Evolutionary conservation across 768 basidiomycete genomes (phyloP), one percentile per base, ranked within the genome.

Genomic region (Auriscalpium microsporum): DNA sequence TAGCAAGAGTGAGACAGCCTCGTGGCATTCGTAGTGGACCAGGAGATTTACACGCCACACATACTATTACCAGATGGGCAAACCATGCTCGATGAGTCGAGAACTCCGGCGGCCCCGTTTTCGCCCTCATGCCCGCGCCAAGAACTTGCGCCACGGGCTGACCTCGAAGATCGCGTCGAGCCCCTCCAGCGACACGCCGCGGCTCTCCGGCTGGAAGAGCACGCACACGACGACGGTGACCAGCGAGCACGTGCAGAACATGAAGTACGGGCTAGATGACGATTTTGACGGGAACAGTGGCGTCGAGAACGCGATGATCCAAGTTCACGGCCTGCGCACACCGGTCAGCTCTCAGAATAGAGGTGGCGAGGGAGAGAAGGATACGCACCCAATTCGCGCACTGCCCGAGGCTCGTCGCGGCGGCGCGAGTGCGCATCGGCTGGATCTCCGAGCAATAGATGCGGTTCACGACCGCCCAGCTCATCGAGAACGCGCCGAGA

Each of bases 271-370:
- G 1, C 75, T 77, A 1, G 72, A 78, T 6, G 71, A 68, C 8
- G 74, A 76, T 45, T 67, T 63, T 3, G 68, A 64, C 48, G 78
- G 71, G 67, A 78, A 79, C 35, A 79, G 71, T 67, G 78, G 78
- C 36, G 75, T 74, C 19, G 76, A 69, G 62, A 76, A 67, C 13
- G 77, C 75, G 55, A 78, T 71, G 38, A 66, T 51, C 58, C 71
- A 77, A 77, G 65, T 77, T 77, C 17, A 77, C 65, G 42, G 64
- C 62, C 69, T 16, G n/a, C 28, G 28, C 28, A 4, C 28, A 4
- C 28, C 28, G 7, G 5, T 28, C 28, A 23, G 14, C 34, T 1
- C 16, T 3, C 10, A 58, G 54, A 62, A 62, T 42, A 62, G 63
- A 65, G 63, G 34, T 21, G 13, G 42, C 34, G 46, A 16, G 4